Evolutionary conservation across 1,284 basidiomycete species (phyloP).

Genomic region (Puccinia horiana): DNA sequence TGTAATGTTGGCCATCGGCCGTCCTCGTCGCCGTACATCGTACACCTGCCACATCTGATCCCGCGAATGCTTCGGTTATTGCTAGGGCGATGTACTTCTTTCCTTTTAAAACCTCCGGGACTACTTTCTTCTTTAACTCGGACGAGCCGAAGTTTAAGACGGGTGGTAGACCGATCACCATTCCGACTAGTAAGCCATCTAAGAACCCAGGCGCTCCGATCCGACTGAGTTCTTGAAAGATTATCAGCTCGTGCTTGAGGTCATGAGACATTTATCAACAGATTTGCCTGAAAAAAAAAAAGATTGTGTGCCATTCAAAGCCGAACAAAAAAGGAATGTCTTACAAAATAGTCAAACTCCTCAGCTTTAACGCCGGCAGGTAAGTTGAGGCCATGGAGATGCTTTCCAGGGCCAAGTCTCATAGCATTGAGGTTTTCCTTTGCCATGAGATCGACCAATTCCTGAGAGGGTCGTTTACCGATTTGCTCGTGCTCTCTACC

Average conservation of each 20-base stretch:
- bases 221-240: conserved; percentile 81
- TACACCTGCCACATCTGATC: conserved; percentile 78
- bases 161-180: conserved; percentile 72
- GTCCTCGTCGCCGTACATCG: conserved; percentile 77
- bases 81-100: conserved; percentile 82
- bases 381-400: conserved; percentile 76
- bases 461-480: conserved; percentile 57
- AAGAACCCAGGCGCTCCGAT: conserved; percentile 78
- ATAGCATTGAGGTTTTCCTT: conserved; percentile 73
- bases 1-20: conserved; percentile 76
- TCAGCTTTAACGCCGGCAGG: conserved; percentile 81
- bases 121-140: conserved; percentile 73
- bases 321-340: too few species aligned
- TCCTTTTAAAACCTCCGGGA: conserved; percentile 76
- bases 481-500: conserved; percentile 57
- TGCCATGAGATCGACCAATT: conserved; percentile 59
- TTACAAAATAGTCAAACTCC: conserved; percentile 74
- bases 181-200: conserved; percentile 73
- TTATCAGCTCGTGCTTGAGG: conserved; percentile 68
- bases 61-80: conserved; percentile 86
- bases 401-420: conserved; percentile 77
- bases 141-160: conserved; percentile 78
- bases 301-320: too few species aligned
- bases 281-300: too few species aligned
- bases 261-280: too few species aligned